Percentiles rank a stretch among this genome's conserved stretches.
Conservation (phyloP, 2,329 filamentous ascomycete genomes). For the Dactylonectria macrodidyma region DNA sequence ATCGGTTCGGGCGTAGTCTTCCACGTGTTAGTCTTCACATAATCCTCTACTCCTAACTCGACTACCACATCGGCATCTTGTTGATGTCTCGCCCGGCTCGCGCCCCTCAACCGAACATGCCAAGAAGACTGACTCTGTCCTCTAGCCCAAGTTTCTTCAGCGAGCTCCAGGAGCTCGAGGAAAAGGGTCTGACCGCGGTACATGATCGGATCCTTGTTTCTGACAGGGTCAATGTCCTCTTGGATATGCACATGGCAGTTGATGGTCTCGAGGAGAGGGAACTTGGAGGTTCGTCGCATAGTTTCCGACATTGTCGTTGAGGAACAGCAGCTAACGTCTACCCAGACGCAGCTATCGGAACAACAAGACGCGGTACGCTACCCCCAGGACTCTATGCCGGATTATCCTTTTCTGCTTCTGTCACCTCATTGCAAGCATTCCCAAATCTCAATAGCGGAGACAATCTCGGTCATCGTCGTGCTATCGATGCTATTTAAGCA, state of each 20-base stretch:
- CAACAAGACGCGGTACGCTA: slow-evolving; percentile 54
- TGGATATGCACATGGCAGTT: slow-evolving; percentile 76
- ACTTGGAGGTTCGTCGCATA: slow-evolving; percentile 53
- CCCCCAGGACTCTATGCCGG: slow-evolving; percentile 35
- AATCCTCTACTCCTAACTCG: slow-evolving; percentile 26
- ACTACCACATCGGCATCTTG: slow-evolving; percentile 36
- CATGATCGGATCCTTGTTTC: slow-evolving; percentile 72
- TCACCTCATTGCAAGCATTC: slow-evolving; percentile 37
- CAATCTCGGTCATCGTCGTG: slow-evolving; percentile 29
- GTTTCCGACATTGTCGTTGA: slow-evolving; percentile 37
- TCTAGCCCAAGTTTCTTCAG: slow-evolving; percentile 57
- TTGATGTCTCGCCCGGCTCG: slow-evolving; percentile 42
- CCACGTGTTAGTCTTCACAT: slow-evolving; percentile 62
- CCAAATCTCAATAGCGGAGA: slow-evolving; percentile 33
- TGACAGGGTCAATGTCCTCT: slow-evolving; percentile 74
- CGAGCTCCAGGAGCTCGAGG: slow-evolving; percentile 58
- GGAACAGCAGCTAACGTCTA: slow-evolving; percentile 47
- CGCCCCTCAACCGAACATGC: slow-evolving; percentile 35
- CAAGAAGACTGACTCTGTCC: slow-evolving; percentile 43
- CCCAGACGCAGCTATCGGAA: slow-evolving; percentile 52
- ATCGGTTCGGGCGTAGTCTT: slow-evolving; percentile 81
- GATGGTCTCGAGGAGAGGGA: slow-evolving; percentile 78
- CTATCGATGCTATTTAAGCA: slow-evolving; percentile 40
- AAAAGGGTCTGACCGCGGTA: slow-evolving; percentile 54
- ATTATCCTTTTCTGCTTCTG: slow-evolving; percentile 30